Evolutionary conservation across 129 eudicot species (phyloP).

Genomic region (Lactuca saligna): DNA sequence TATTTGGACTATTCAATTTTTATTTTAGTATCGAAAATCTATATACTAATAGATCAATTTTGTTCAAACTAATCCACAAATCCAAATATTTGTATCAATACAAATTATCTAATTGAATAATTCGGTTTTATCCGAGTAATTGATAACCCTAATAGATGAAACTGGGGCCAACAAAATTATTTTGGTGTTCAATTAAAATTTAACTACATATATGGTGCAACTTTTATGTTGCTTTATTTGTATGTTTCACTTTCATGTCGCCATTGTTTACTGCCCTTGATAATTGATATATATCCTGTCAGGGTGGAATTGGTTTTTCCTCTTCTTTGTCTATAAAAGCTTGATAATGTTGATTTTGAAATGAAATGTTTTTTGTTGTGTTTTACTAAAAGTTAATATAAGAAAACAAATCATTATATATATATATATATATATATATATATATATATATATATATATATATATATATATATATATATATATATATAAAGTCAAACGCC

Average conservation of each 20-base stretch:
- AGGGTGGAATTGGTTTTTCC: too few relatives aligned
- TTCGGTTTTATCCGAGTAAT: background rate
- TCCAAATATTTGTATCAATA: background rate
- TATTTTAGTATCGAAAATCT: background rate
- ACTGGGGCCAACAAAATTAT: background rate
- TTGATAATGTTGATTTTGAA: background rate
- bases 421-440: too few relatives aligned
- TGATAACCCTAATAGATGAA: background rate
- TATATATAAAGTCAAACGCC: conserved; percentile 24
- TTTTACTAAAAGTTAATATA: background rate
- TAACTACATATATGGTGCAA: background rate
- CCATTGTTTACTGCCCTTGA: too few relatives aligned
- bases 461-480: too few relatives aligned
- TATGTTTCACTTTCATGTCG: too few relatives aligned
- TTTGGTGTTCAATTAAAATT: background rate
- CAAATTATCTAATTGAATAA: background rate
- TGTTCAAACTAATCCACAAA: too few relatives aligned
- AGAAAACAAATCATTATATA: conserved; percentile 2
- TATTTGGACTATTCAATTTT: background rate
- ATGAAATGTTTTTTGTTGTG: background rate
- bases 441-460: too few relatives aligned
- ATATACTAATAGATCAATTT: too few relatives aligned
- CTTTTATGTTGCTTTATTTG: background rate
- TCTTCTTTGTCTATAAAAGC: background rate
- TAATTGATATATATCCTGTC: background rate